These are phyloP conservation scores for Rhodosporidiobolus sp. DNA, from an alignment of 768 basidiomycete genomes.

Conservation along the genomic window DNA sequence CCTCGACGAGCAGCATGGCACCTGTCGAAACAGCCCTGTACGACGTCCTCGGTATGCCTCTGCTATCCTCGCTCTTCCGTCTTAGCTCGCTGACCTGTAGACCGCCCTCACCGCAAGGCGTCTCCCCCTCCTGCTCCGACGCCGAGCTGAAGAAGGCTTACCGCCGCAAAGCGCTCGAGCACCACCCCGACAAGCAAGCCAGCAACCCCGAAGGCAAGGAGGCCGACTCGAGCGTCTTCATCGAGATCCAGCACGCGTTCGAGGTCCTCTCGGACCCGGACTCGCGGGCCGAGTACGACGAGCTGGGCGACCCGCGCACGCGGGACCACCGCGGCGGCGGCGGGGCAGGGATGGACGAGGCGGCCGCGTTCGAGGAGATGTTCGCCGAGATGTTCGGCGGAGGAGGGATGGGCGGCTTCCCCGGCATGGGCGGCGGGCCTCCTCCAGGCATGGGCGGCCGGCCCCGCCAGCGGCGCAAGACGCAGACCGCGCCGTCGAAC, in stretches of 20 bases:
- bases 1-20: constrained; percentile 45
- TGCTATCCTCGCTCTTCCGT: not conserved
- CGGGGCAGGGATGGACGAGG: constrained; percentile 56
- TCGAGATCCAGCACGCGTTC: constrained; percentile 49
- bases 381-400: constrained; percentile 53
- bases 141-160: constrained; percentile 58
- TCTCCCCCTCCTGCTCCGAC: not conserved
- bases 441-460: constrained; percentile 38
- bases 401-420: not conserved
- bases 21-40: constrained; percentile 58
- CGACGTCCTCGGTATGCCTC: constrained; percentile 64
- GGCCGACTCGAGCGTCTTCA: constrained; percentile 23
- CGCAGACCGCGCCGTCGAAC: constrained; percentile 47
- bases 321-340: constrained; percentile 52
- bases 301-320: constrained; percentile 59
- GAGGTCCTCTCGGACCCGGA: constrained; percentile 74
- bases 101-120: constrained; percentile 1
- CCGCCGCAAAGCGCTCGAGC: constrained; percentile 80
- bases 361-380: constrained; percentile 72
- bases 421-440: too few relatives aligned
- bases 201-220: not conserved
- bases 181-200: constrained; percentile 59
- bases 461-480: constrained; percentile 48
- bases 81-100: not conserved
- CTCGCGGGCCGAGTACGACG: constrained; percentile 68